Evolutionary conservation across 164 flowering plant species (phyloP).

Genomic region (Euptelea pleiosperma): DNA sequence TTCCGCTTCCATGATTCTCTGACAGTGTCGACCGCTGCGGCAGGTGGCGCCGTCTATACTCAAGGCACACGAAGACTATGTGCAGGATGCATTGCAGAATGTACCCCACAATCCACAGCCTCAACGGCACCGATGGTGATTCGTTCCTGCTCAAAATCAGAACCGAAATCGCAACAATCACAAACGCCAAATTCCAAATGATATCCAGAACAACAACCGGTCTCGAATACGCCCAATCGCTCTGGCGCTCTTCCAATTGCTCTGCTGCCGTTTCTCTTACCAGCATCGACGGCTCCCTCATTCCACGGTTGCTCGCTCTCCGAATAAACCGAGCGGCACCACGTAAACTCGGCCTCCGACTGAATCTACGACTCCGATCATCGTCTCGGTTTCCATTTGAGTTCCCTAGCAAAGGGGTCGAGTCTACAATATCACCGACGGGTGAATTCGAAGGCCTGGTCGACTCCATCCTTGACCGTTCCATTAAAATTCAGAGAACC

Average conservation of each 20-base stretch:
- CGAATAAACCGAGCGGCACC: conserved; percentile 49
- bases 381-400: conserved; percentile 21
- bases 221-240: conserved; percentile 60
- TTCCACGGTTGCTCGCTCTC: conserved; percentile 44
- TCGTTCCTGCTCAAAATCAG: conserved; percentile 37
- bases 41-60: conserved; percentile 35
- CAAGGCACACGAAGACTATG: conserved; percentile 42
- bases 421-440: conserved; percentile 22
- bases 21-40: background rate
- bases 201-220: conserved; percentile 54
- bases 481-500: conserved; percentile 20
- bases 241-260: conserved; percentile 56
- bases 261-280: conserved; percentile 60
- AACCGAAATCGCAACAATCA: conserved; percentile 29
- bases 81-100: conserved; percentile 45
- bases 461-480: conserved; percentile 8
- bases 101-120: conserved; percentile 61
- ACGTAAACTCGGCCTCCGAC: conserved; percentile 47
- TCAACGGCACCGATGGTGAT: conserved; percentile 37
- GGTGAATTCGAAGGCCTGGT: conserved; percentile 13
- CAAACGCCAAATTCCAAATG: conserved; percentile 50
- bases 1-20: conserved; percentile 7
- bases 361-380: conserved; percentile 32
- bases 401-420: conserved; percentile 41
- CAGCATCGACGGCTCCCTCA: conserved; percentile 54